These are phyloP conservation scores for Capsella rubella DNA, from an alignment of 441 rosid genomes.

Conservation along the genomic window DNA sequence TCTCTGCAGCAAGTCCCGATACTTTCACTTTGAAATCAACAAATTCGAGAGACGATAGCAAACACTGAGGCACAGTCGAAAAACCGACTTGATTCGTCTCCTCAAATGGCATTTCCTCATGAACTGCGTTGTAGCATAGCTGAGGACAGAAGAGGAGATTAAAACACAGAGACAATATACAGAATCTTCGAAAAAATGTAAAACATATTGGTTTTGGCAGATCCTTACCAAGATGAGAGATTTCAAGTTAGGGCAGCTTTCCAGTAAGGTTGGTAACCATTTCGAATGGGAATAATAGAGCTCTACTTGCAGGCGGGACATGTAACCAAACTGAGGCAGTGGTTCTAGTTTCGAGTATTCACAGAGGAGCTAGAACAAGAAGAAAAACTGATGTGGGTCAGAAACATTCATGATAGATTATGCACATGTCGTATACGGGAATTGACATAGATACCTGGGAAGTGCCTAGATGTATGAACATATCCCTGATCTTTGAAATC, in stretches of 20 bases:
- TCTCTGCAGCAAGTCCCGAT: not conserved
- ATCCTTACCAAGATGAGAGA: too few species aligned
- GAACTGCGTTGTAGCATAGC: too few species aligned
- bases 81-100: too few species aligned
- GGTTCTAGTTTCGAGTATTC: conserved; percentile 7
- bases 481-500: not conserved
- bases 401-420: not conserved
- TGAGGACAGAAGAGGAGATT: too few species aligned
- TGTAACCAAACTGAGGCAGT: conserved; percentile 3
- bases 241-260: too few species aligned
- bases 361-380: not conserved
- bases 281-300: not conserved
- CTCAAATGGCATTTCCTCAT: too few species aligned
- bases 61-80: not conserved
- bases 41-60: conserved; percentile 21
- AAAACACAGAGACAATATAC: too few species aligned
- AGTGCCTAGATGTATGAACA: not conserved
- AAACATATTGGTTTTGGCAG: too few species aligned
- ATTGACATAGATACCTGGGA: conserved; percentile 12
- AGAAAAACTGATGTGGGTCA: not conserved
- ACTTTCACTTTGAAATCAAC: not conserved
- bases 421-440: not conserved
- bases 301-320: not conserved
- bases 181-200: too few species aligned
- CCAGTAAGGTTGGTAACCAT: not conserved